phyloP scores from a whole-genome alignment of 1,284 basidiomycete species.

The Calocybe gambosa region DNA sequence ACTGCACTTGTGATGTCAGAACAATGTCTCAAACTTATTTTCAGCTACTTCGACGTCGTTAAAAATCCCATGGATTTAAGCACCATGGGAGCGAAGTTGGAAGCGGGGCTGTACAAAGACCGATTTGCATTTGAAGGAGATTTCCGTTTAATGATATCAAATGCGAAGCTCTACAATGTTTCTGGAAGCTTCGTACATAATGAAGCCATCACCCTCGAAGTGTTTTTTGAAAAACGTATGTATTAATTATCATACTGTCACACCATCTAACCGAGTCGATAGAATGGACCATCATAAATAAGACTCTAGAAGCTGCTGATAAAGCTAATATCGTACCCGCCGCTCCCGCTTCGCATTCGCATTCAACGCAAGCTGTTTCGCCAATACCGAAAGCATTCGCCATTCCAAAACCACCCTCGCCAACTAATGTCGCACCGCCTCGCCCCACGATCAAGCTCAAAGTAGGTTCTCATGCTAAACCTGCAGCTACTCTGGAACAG shows the following conservation, averaged over 20 bases:
- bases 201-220: constrained; percentile 73
- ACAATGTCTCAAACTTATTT: constrained; percentile 1
- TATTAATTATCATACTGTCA: constrained; percentile 15
- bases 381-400: constrained; percentile 27
- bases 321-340: constrained; percentile 23
- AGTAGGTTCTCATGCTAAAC: constrained; percentile 32
- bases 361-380: constrained; percentile 23
- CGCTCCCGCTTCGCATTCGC: constrained; percentile 21
- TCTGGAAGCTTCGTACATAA: constrained; percentile 70
- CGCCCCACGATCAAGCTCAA: constrained; percentile 57
- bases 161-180: constrained; percentile 86
- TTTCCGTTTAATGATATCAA: constrained; percentile 83
- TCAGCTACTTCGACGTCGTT: constrained; percentile 86
- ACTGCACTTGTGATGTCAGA: background rate
- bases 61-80: constrained; percentile 94
- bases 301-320: constrained; percentile 54
- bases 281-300: constrained; percentile 77
- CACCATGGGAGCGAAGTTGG: constrained; percentile 84
- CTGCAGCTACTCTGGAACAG: constrained; percentile 19
- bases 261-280: constrained; percentile 5
- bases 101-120: constrained; percentile 82
- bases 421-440: constrained; percentile 21
- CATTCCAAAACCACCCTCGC: constrained; percentile 21
- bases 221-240: constrained; percentile 82
- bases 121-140: constrained; percentile 84